phyloP scores from a whole-genome alignment of 257 asterid species.

The Solanum neorickii region DNA sequence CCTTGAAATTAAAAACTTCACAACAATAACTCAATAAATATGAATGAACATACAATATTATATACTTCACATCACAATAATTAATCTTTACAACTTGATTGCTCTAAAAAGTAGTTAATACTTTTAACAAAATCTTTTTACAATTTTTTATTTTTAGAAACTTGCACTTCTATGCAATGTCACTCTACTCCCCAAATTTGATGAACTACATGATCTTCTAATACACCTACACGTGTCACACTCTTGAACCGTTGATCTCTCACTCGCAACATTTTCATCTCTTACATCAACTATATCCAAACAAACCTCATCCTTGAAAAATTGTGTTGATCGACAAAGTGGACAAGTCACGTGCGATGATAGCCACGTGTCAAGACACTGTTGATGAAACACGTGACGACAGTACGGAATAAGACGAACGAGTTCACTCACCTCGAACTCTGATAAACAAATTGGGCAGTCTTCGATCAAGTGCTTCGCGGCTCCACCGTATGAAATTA shows the following conservation, averaged over 20 bases:
- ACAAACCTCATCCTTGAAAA: conserved; percentile 37
- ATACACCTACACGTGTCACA: conserved; percentile 15
- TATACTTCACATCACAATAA: not conserved
- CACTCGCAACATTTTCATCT: not conserved
- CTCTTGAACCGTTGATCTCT: conserved; percentile 13
- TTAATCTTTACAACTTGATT: not conserved
- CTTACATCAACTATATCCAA: conserved; percentile 22
- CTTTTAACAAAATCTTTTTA: not conserved
- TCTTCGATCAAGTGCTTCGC: conserved; percentile 43
- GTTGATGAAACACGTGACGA: conserved; percentile 68
- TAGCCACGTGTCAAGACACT: conserved; percentile 79
- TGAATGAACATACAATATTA: not conserved
- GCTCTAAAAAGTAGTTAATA: not conserved
- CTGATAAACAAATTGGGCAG: conserved; percentile 61
- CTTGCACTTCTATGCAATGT: conserved; percentile 24
- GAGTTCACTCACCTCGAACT: conserved; percentile 36
- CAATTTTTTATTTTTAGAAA: conserved; percentile 5
- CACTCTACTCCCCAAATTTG: not conserved
- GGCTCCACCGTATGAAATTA: conserved; percentile 29
- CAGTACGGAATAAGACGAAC: conserved; percentile 65
- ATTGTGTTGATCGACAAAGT: conserved; percentile 53
- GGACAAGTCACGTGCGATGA: conserved; percentile 73
- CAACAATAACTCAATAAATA: not conserved
- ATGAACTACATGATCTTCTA: conserved; percentile 13
- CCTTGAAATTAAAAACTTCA: not conserved